A percentile compares a stretch with the other conserved stretches of the same genome.
These are phyloP conservation scores for Neonectria hederae DNA, from an alignment of 2,329 filamentous ascomycete genomes.

Conservation along the genomic window DNA sequence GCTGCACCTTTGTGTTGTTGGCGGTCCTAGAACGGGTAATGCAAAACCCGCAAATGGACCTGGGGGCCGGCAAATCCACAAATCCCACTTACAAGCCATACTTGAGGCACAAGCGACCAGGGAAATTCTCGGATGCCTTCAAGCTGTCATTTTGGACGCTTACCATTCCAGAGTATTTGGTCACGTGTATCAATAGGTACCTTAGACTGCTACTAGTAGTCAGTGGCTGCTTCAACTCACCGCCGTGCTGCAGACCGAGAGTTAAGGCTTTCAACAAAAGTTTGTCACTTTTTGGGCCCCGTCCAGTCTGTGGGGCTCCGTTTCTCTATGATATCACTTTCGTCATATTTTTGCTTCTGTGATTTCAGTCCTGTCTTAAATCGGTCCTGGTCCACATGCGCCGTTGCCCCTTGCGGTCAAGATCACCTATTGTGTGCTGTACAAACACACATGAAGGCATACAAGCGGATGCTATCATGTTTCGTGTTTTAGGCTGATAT, in stretches of 20 bases:
- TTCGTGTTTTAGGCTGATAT: background rate
- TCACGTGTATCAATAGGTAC: background rate
- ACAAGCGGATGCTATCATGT: background rate
- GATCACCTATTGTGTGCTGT: background rate
- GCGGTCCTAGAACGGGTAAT: background rate
- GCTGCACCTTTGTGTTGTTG: background rate
- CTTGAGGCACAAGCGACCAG: background rate
- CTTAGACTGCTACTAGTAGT: too few relatives aligned
- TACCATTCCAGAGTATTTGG: background rate
- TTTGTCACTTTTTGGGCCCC: constrained; percentile 3
- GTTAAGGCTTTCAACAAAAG: background rate
- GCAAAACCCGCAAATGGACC: background rate
- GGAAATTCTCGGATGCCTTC: background rate
- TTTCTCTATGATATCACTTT: constrained; percentile 11
- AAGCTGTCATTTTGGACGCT: background rate
- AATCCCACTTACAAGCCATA: background rate
- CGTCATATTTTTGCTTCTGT: constrained; percentile 7
- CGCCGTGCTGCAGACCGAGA: background rate
- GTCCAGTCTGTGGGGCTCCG: constrained; percentile 7
- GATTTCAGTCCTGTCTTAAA: background rate
- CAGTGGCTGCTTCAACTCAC: background rate
- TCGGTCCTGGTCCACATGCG: background rate
- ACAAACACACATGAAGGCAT: background rate
- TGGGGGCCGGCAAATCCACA: background rate
- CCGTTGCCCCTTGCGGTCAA: background rate